phyloP scores from a whole-genome alignment of 192 early-diverging fungal genomes.

The Funneliformis geosporum region DNA sequence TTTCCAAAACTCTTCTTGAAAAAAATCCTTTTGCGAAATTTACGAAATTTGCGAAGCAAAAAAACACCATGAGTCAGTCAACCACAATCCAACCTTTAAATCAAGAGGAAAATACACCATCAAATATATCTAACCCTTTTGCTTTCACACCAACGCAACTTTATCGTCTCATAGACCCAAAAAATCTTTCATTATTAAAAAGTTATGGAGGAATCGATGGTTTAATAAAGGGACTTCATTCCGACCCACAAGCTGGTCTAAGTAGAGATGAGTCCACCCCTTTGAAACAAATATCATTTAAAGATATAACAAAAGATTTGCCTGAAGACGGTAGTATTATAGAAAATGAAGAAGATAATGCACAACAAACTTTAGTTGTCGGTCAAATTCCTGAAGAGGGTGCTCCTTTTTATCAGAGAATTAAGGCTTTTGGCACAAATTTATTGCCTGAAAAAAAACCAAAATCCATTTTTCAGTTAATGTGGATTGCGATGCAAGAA shows the following conservation, averaged over 20 bases:
- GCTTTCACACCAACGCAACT: constrained; percentile 14
- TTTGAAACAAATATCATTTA: constrained; percentile 6
- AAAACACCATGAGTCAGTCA: too few species aligned
- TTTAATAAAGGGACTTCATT: constrained; percentile 49
- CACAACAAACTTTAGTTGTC: too few species aligned
- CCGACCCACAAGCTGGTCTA: constrained; percentile 50
- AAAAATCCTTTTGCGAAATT: too few species aligned
- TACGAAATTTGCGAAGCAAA: too few species aligned
- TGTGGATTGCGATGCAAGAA: constrained; percentile 83
- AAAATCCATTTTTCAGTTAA: constrained; percentile 70
- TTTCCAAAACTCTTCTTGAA: too few species aligned
- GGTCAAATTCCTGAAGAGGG: background rate
- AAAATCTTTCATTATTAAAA: constrained; percentile 48
- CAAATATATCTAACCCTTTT: too few species aligned
- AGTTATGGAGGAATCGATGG: constrained; percentile 55
- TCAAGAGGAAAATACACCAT: too few species aligned
- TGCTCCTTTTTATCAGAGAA: constrained; percentile 53
- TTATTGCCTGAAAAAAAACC: constrained; percentile 67
- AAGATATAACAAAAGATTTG: constrained; percentile 2
- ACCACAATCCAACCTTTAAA: too few species aligned
- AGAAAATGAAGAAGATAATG: background rate
- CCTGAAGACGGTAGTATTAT: background rate
- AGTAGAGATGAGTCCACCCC: constrained; percentile 25
- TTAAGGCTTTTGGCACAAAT: constrained; percentile 67
- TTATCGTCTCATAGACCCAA: constrained; percentile 61